These are phyloP conservation scores for Thymus mandschuricus DNA, from an alignment of 257 asterid species.

Conservation along the genomic window DNA sequence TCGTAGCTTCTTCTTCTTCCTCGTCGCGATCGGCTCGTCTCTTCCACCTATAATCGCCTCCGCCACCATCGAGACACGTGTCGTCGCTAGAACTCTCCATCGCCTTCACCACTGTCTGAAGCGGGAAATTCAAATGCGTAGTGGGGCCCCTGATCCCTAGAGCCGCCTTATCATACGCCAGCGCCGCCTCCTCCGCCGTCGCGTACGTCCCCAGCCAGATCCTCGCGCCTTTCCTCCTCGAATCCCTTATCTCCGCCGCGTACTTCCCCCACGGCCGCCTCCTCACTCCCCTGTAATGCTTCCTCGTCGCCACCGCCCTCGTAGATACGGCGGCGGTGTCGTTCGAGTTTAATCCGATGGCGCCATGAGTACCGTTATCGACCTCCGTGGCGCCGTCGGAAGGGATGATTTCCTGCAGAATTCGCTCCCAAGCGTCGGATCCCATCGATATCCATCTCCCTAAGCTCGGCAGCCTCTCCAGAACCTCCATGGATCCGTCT, in stretches of 20 bases:
- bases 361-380: background rate
- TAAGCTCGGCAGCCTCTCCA: constrained; percentile 71
- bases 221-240: constrained; percentile 61
- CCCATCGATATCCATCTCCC: constrained; percentile 79
- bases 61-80: too few species aligned
- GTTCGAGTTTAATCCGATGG: too few species aligned
- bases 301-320: background rate
- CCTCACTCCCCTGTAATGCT: constrained; percentile 72
- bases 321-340: too few species aligned
- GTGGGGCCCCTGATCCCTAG: constrained; percentile 68
- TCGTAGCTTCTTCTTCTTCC: constrained; percentile 24
- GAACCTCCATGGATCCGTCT: constrained; percentile 34
- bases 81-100: background rate
- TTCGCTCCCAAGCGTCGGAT: constrained; percentile 66
- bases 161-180: constrained; percentile 85
- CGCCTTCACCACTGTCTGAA: constrained; percentile 37
- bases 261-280: constrained; percentile 83
- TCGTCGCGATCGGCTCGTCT: constrained; percentile 27
- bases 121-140: constrained; percentile 63
- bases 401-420: constrained; percentile 46
- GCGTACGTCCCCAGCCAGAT: constrained; percentile 79
- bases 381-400: background rate
- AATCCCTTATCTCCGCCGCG: constrained; percentile 83
- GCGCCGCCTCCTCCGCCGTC: constrained; percentile 79
- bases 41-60: constrained; percentile 18